phyloP scores from a whole-genome alignment of 2,329 filamentous ascomycete species.

The Geosmithia flava region DNA sequence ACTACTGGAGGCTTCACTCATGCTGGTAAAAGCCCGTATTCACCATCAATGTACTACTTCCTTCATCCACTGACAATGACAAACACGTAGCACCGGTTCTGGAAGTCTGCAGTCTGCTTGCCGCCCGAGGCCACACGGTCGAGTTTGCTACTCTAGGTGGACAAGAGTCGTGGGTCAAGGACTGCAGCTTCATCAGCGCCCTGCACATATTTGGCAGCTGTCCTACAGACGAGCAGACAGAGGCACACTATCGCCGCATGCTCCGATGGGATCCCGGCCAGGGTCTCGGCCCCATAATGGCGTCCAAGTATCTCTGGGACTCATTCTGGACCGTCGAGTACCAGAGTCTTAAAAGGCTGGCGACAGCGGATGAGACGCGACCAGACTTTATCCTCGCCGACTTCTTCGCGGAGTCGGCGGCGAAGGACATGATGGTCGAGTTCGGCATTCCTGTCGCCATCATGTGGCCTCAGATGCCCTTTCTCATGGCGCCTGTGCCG shows the following conservation, averaged over 20 bases:
- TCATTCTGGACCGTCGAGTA: constrained; percentile 20
- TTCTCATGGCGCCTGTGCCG: constrained; percentile 18
- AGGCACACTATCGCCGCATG: constrained; percentile 20
- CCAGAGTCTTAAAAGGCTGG: constrained; percentile 6
- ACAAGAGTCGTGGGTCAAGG: constrained; percentile 19
- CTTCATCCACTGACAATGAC: background rate
- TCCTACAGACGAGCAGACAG: constrained; percentile 13
- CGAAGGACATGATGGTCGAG: constrained; percentile 23
- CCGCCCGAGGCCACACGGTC: constrained; percentile 19
- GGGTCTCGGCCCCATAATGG: constrained; percentile 16
- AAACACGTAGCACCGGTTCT: constrained; percentile 16
- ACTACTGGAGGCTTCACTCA: constrained; percentile 23
- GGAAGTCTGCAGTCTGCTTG: constrained; percentile 19
- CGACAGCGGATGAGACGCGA: constrained; percentile 8
- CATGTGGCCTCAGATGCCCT: constrained; percentile 28
- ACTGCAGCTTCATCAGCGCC: constrained; percentile 16
- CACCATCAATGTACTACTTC: background rate
- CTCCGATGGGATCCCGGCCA: constrained; percentile 17
- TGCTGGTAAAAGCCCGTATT: constrained; percentile 10
- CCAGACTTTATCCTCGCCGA: constrained; percentile 28
- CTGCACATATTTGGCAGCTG: constrained; percentile 18
- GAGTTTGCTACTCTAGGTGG: constrained; percentile 23
- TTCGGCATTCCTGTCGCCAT: constrained; percentile 23
- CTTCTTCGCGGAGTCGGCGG: constrained; percentile 28
- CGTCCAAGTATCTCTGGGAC: constrained; percentile 23